Percentiles rank a stretch among this genome's conserved stretches.
These are phyloP conservation scores for Phyllosticta capitalensis DNA, from an alignment of 2,329 filamentous ascomycete species.

Conservation along the genomic window DNA sequence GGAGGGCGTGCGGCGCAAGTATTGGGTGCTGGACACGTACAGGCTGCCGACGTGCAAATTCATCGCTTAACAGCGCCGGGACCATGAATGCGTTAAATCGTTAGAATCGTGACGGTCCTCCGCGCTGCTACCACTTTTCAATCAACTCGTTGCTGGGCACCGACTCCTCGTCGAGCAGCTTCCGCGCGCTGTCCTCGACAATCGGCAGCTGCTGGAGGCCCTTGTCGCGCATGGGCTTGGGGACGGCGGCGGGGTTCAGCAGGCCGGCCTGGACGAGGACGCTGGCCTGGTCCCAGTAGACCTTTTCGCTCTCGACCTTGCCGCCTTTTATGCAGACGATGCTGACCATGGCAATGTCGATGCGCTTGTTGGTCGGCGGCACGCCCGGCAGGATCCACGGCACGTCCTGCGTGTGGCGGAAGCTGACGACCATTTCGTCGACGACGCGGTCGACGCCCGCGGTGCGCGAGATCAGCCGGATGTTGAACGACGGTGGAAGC, in stretches of 20 bases:
- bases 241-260: constrained; percentile 45
- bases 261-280: constrained; percentile 48
- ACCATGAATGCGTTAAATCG: no score
- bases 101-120: not conserved
- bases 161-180: constrained; percentile 29
- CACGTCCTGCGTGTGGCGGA: constrained; percentile 47
- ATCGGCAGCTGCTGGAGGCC: constrained; percentile 34
- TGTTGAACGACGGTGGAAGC: constrained; percentile 44
- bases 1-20: constrained; percentile 78
- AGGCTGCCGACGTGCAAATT: constrained; percentile 66
- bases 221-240: constrained; percentile 29
- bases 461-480: constrained; percentile 47
- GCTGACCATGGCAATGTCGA: constrained; percentile 47
- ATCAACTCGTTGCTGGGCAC: constrained; percentile 25
- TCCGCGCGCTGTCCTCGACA: constrained; percentile 29
- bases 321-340: constrained; percentile 45
- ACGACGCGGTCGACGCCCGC: constrained; percentile 48
- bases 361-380: constrained; percentile 44
- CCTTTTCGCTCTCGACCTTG: constrained; percentile 45
- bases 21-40: constrained; percentile 80
- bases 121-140: constrained; percentile 16
- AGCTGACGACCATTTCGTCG: constrained; percentile 48
- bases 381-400: constrained; percentile 51
- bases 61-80: constrained; percentile 45
- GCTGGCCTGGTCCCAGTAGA: constrained; percentile 52